Conservation (phyloP, 257 asterid genomes). For the Solanum okadae region DNA sequence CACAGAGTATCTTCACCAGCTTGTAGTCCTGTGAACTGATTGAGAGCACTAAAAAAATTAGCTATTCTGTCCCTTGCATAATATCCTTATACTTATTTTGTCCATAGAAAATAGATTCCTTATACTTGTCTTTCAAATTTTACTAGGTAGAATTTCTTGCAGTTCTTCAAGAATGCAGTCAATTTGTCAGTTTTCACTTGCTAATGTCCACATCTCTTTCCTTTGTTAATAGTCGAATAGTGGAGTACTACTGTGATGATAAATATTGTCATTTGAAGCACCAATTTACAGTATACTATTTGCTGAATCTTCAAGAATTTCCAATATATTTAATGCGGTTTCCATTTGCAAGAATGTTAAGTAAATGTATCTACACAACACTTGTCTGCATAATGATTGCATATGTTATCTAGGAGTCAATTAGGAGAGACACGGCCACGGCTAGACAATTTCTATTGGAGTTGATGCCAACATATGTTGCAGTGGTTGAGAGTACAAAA, state of each 20-base stretch:
- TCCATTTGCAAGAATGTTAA: background rate
- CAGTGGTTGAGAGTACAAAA: background rate
- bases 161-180: background rate
- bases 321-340: background rate
- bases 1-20: background rate
- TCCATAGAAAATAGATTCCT: background rate
- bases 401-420: background rate
- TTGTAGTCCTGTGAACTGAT: background rate
- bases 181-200: background rate
- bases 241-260: background rate
- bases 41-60: background rate
- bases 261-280: background rate
- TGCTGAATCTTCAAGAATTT: background rate
- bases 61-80: background rate
- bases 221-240: background rate
- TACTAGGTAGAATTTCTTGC: background rate
- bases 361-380: background rate
- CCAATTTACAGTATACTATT: background rate
- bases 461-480: background rate
- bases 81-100: background rate
- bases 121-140: background rate
- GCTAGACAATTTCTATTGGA: background rate
- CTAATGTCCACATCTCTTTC: background rate
- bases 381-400: background rate
- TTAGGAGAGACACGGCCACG: background rate